Percentiles rank a stretch among this genome's conserved stretches.
Evolutionary conservation across 495 filamentous ascomycete genomes (phyloP).

Genomic region (Hyaloscypha hepaticicola): DNA sequence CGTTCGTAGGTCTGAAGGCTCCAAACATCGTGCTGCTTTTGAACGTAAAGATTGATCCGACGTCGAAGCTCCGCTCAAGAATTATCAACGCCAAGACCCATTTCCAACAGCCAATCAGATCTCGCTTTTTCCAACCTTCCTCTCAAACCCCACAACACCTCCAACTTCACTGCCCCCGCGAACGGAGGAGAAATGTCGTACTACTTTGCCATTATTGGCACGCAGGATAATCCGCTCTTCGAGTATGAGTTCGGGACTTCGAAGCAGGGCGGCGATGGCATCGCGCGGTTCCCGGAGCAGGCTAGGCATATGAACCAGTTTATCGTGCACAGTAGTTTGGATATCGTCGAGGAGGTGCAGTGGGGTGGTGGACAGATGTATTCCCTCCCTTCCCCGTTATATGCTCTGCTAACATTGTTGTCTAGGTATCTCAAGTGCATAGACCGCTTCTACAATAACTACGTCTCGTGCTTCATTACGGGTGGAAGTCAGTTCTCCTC

Average conservation of each 20-base stretch:
- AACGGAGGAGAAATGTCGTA: slow-evolving; percentile 70
- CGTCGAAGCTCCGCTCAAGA: slow-evolving; percentile 11
- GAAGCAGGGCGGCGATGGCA: slow-evolving; percentile 89
- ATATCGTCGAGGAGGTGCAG: slow-evolving; percentile 93
- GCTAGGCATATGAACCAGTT: slow-evolving; percentile 95
- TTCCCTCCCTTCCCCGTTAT: slow-evolving; percentile 17
- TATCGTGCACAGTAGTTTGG: slow-evolving; percentile 86
- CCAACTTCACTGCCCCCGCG: not conserved
- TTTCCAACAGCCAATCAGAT: slow-evolving; percentile 25
- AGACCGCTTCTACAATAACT: slow-evolving; percentile 87
- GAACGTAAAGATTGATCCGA: slow-evolving; percentile 3
- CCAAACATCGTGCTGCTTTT: slow-evolving; percentile 61
- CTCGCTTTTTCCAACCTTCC: slow-evolving; percentile 3
- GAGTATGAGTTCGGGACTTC: slow-evolving; percentile 95
- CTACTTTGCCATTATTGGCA: slow-evolving; percentile 94
- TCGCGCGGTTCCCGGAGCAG: slow-evolving; percentile 80
- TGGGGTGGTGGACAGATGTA: slow-evolving; percentile 83
- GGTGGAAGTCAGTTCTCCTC: slow-evolving; percentile 53
- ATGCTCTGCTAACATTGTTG: not conserved
- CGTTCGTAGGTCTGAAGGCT: slow-evolving; percentile 73
- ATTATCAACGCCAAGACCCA: slow-evolving; percentile 19
- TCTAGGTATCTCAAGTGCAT: slow-evolving; percentile 90
- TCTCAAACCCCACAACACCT: slow-evolving; percentile 7
- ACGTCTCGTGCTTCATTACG: slow-evolving; percentile 90
- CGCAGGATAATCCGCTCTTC: slow-evolving; percentile 91